Evolutionary conservation across 768 basidiomycete species (phyloP), one percentile per base, ranked within the genome.

Genomic region (Hemileccinum impolitum): DNA sequence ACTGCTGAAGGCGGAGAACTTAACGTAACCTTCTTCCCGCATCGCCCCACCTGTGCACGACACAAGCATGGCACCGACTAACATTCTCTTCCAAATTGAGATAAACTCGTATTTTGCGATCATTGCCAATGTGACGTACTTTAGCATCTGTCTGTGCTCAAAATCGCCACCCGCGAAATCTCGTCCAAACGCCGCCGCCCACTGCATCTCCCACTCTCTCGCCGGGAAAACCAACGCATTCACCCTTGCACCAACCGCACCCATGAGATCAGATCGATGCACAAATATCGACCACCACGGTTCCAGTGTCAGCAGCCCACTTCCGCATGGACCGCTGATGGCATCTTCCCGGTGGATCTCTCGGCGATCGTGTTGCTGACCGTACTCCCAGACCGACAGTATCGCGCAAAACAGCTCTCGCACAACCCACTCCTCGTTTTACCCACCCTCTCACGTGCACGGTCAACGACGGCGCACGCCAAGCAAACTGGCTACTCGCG

Each of bases 1-100:
- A 87, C 71, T 87, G 85, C 55, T 79, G 81, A 47, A 88, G 80
- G 43, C 85, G 82, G 45, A 87, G 70, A 62, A 83, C n/a, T n/a
- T n/a, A n/a, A n/a, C n/a, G n/a, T n/a, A n/a, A n/a, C n/a, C n/a
- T n/a, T n/a, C n/a, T n/a, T n/a, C n/a, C n/a, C n/a, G n/a, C n/a
- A n/a, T n/a, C n/a, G n/a, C n/a, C n/a, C n/a, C n/a, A n/a, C n/a
- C n/a, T n/a, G n/a, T n/a, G n/a, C n/a, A n/a, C n/a, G n/a, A n/a
- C n/a, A 28, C 43, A 39, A 55, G 49, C 45, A 25, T 32, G 43
- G 49, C n/a, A 44, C 30, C 40, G 30, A 2, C 34, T 25, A 19
- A 2, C 47, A 43, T 53, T 58, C 47, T 45, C 45, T 53, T 54
- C 34, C 45, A 47, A 36, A 43, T 6, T 41, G 39, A n/a, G n/a